Evolutionary conservation across 2,329 filamentous ascomycete species (phyloP).

Genomic region (Penicillium sp.): DNA sequence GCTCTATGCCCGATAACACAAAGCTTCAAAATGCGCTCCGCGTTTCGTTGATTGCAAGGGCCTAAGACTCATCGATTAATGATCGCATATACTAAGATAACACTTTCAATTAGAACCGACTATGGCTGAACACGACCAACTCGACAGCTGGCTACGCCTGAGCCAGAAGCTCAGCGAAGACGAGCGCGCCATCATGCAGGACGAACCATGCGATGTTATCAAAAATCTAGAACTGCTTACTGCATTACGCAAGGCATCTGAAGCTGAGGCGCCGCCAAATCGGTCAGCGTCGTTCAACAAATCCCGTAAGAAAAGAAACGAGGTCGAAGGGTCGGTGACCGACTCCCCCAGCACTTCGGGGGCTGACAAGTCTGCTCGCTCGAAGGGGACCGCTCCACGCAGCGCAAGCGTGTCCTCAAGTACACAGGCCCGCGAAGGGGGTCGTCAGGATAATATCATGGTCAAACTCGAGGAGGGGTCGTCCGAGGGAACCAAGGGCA

Average conservation of each 20-base stretch:
- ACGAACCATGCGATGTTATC: constrained; percentile 52
- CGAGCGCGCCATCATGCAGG: constrained; percentile 48
- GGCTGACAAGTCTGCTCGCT: constrained; percentile 45
- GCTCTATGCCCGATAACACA: constrained; percentile 1
- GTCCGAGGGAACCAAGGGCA: constrained; percentile 44
- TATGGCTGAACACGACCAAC: constrained; percentile 43
- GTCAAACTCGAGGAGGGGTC: constrained; percentile 47
- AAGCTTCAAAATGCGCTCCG: not conserved
- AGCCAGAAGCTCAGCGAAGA: constrained; percentile 50
- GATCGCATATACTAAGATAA: constrained; percentile 14
- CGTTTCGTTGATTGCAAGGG: not conserved
- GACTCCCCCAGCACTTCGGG: constrained; percentile 49
- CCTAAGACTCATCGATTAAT: not conserved
- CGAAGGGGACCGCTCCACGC: constrained; percentile 42
- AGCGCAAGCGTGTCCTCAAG: constrained; percentile 45
- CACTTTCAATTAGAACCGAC: constrained; percentile 32
- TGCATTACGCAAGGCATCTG: constrained; percentile 49
- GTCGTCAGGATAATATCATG: constrained; percentile 37
- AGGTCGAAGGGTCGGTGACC: constrained; percentile 44
- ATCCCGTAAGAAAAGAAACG: constrained; percentile 48
- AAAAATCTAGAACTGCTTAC: constrained; percentile 51
- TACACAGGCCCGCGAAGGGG: constrained; percentile 38
- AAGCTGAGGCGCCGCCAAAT: constrained; percentile 45
- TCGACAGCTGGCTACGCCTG: constrained; percentile 49
- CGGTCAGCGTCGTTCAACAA: constrained; percentile 42